These are phyloP conservation scores for Epichloe festucae DNA, from an alignment of 2,329 filamentous ascomycete species.

Conservation along the genomic window DNA sequence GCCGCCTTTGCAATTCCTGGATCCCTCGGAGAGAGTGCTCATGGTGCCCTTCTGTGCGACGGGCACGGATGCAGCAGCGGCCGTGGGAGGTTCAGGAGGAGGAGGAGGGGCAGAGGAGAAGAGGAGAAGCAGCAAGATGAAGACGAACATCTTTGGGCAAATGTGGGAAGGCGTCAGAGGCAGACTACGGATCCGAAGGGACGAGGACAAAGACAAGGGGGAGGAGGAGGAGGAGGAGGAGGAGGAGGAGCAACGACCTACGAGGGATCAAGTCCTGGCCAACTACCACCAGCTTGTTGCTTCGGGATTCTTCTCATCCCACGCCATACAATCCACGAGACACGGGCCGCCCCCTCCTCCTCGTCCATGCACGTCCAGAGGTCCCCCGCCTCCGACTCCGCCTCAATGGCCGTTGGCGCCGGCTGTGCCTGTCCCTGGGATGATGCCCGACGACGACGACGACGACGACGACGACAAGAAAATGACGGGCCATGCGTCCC, in stretches of 20 bases:
- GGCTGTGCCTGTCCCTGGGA: neutral
- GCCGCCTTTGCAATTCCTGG: constrained; percentile 57
- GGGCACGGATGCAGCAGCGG: neutral
- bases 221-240: constrained; percentile 1
- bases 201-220: constrained; percentile 13
- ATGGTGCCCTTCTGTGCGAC: neutral
- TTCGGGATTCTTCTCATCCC: constrained; percentile 44
- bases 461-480: too few species aligned
- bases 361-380: constrained; percentile 1
- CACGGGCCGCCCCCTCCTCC: constrained; percentile 2
- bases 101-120: neutral
- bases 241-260: constrained; percentile 17
- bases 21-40: constrained; percentile 18
- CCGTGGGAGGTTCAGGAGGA: neutral
- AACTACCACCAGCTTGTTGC: constrained; percentile 45
- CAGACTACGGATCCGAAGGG: constrained; percentile 17
- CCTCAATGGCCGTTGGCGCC: constrained; percentile 17
- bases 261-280: constrained; percentile 38
- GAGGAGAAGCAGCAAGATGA: constrained; percentile 10
- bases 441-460: too few species aligned
- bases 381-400: neutral
- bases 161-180: constrained; percentile 27
- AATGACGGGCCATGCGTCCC: too few species aligned
- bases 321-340: constrained; percentile 44
- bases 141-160: constrained; percentile 21